Percentiles rank a stretch among this genome's conserved stretches.
These are phyloP conservation scores for Gossypium australe DNA, from an alignment of 345 rosid genomes.

Conservation along the genomic window DNA sequence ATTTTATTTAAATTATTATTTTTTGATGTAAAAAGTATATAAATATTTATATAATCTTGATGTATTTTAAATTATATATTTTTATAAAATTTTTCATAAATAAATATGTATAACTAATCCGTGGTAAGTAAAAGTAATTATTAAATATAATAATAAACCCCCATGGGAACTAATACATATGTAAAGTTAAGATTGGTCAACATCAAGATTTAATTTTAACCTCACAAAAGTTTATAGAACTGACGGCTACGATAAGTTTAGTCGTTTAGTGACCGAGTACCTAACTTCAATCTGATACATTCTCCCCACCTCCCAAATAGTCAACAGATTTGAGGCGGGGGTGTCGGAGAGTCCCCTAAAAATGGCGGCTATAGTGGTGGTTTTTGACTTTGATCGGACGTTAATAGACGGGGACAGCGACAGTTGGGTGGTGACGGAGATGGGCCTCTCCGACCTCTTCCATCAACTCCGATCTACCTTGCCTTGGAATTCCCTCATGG, in stretches of 20 bases:
- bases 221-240: neutral
- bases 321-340: neutral
- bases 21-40: too few relatives aligned
- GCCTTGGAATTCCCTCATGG: slow-evolving; percentile 91
- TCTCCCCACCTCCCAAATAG: neutral
- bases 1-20: too few relatives aligned
- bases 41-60: too few relatives aligned
- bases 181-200: neutral
- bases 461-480: slow-evolving; percentile 51
- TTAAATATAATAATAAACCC: too few relatives aligned
- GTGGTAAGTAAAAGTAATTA: too few relatives aligned
- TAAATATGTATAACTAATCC: too few relatives aligned
- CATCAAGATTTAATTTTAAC: too few relatives aligned
- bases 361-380: slow-evolving; percentile 44
- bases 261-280: neutral
- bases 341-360: slow-evolving; percentile 12
- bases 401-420: slow-evolving; percentile 84
- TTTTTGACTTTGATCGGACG: slow-evolving; percentile 86
- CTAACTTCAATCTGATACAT: neutral
- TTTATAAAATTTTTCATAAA: too few relatives aligned
- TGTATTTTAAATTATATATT: too few relatives aligned
- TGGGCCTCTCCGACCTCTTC: slow-evolving; percentile 73
- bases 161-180: too few relatives aligned
- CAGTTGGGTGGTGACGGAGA: slow-evolving; percentile 66
- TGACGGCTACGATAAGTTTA: neutral